A percentile compares a stretch with the other conserved stretches of the same genome.
phyloP scores from a whole-genome alignment of 495 filamentous ascomycete genomes.

The Penicillium manginii region DNA sequence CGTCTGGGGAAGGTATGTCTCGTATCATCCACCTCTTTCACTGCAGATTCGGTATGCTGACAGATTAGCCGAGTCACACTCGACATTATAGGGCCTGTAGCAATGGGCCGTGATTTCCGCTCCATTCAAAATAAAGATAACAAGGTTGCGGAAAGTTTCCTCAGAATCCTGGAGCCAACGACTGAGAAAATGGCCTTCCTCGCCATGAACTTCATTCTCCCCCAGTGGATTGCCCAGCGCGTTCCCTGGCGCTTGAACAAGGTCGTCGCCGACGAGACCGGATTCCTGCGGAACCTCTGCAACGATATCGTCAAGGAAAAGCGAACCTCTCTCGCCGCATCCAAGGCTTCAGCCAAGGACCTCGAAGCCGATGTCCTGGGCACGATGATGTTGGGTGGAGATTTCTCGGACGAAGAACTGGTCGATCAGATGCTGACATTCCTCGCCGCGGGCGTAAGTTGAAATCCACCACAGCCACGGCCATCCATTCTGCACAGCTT shows the following conservation, averaged over 20 bases:
- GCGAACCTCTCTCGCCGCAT: slow-evolving; percentile 50
- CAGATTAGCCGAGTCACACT: slow-evolving; percentile 66
- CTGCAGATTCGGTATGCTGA: neutral
- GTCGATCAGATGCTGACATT: slow-evolving; percentile 61
- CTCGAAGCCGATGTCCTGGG: slow-evolving; percentile 73
- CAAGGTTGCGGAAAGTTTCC: slow-evolving; percentile 69
- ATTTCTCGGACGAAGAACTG: slow-evolving; percentile 55
- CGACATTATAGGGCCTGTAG: slow-evolving; percentile 84
- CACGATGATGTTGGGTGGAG: slow-evolving; percentile 54
- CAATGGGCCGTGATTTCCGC: slow-evolving; percentile 79
- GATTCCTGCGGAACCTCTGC: slow-evolving; percentile 64
- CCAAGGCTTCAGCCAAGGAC: slow-evolving; percentile 58
- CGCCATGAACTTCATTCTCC: slow-evolving; percentile 50
- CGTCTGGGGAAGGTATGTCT: slow-evolving; percentile 60
- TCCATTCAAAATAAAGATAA: slow-evolving; percentile 67
- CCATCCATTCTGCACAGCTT: neutral
- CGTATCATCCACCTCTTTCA: neutral
- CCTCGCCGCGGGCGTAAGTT: slow-evolving; percentile 49
- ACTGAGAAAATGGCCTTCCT: slow-evolving; percentile 52
- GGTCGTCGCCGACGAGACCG: slow-evolving; percentile 58
- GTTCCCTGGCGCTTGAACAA: slow-evolving; percentile 72
- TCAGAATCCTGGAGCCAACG: slow-evolving; percentile 54
- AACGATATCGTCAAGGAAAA: slow-evolving; percentile 70
- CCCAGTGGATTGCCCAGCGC: slow-evolving; percentile 48
- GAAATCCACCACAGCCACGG: too few relatives aligned